Base-by-base conservation (phyloP, 2,329 filamentous ascomycete genomes). In the Nigrospora sphaerica region DNA sequence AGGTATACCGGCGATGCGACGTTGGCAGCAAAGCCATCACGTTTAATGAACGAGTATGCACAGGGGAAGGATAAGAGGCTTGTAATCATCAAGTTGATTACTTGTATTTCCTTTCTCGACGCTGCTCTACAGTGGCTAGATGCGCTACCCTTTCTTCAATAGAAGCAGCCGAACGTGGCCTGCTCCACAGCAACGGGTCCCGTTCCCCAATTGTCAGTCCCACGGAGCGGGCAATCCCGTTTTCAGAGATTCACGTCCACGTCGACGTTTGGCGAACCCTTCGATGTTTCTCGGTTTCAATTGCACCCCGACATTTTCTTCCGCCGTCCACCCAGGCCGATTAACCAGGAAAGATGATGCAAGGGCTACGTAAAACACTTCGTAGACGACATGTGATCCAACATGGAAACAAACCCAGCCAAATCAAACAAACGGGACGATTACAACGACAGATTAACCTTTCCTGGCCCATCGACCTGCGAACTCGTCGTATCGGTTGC, bases 371-470 rank as follows among this genome's bases (percentile, higher is more conserved):
- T 60, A 57, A 60, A 62, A 62, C 57, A 52, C 44, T 58, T 60
- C 52, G 51, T 62, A 60, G 52, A 54, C 52, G 53, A 58, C 60
- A 55, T 51, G 49, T 46, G 48, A 57, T 62, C 50, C 43, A 51
- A 46, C 52, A 34, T 42, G 17, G 40, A 50, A 51, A 55, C 55
- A 55, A 51, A 61, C 53, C 53, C 39, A 48, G 46, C 46, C 45
- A 38, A 54, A 57, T 32, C 51, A 57, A 62, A 56, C 54, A 50
- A 58, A 54, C 54, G 56, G 55, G 58, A 57, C 61, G 62, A 71
- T 69, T 68, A 71, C 64, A 70, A 70, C 64, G 70, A 70, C 62
- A 64, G 64, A 67, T 65, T 69, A 63, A 50, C 56, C 32, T 54
- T 60, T 64, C 63, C 56, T 61, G 54, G 44, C 18, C 31, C 49